phyloP scores from a whole-genome alignment of 2,329 filamentous ascomycete species.

The Colletotrichum truncatum region DNA sequence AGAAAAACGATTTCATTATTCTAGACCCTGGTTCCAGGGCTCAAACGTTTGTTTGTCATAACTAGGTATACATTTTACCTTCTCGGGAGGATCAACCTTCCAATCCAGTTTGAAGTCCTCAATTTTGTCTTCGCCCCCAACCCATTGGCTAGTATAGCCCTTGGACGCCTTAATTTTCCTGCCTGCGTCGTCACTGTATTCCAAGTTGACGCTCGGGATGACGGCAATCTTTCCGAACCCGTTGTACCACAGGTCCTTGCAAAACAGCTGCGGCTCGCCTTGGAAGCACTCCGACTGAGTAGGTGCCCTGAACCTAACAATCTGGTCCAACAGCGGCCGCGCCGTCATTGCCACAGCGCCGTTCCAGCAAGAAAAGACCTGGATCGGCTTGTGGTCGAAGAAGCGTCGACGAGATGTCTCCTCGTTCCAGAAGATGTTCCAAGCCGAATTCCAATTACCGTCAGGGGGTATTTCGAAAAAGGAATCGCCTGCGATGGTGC shows the following conservation, averaged over 20 bases:
- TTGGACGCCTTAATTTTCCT: slow-evolving; percentile 57
- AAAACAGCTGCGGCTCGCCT: slow-evolving; percentile 65
- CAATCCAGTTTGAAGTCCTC: slow-evolving; percentile 50
- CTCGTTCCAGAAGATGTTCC: slow-evolving; percentile 64
- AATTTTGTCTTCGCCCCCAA: slow-evolving; percentile 36
- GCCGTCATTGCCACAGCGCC: slow-evolving; percentile 60
- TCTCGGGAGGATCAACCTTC: slow-evolving; percentile 51
- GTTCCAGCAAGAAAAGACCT: slow-evolving; percentile 71
- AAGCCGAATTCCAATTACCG: slow-evolving; percentile 57
- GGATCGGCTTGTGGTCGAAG: slow-evolving; percentile 54
- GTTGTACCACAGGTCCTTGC: slow-evolving; percentile 64
- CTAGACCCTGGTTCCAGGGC: slow-evolving; percentile 47
- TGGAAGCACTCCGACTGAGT: slow-evolving; percentile 56
- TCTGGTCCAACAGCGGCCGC: slow-evolving; percentile 52
- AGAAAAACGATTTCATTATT: slow-evolving; percentile 15
- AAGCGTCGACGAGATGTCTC: slow-evolving; percentile 44
- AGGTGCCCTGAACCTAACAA: slow-evolving; percentile 53
- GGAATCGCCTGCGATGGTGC: slow-evolving; percentile 59
- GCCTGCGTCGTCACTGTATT: slow-evolving; percentile 58
- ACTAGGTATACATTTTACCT: slow-evolving; percentile 57
- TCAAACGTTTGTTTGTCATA: slow-evolving; percentile 52
- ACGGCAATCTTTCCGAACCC: slow-evolving; percentile 63
- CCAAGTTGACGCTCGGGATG: slow-evolving; percentile 64
- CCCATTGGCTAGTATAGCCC: slow-evolving; percentile 55
- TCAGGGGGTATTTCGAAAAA: slow-evolving; percentile 64